A percentile compares a stretch with the other conserved stretches of the same genome.
These are phyloP conservation scores for Tripidium arundinaceum DNA, from an alignment of 202 grass and related monocot genomes.

Conservation along the genomic window DNA sequence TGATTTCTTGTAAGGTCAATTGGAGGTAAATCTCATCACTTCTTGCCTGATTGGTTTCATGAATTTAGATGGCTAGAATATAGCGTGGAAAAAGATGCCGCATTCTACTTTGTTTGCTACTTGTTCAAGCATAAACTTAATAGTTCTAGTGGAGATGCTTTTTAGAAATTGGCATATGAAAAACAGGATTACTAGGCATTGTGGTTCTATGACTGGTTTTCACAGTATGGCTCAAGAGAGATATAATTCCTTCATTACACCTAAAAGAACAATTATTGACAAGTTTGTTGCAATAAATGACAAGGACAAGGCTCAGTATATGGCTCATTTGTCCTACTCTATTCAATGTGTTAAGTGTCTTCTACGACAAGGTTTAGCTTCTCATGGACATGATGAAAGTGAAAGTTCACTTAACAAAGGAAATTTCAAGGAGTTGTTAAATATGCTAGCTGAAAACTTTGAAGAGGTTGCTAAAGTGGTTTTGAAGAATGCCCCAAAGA, in stretches of 20 bases:
- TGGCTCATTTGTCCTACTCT: neutral
- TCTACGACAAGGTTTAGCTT: too few relatives aligned
- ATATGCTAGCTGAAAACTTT: too few relatives aligned
- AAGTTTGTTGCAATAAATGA: neutral
- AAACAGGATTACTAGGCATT: neutral
- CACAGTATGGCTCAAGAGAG: neutral
- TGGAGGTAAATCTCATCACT: neutral
- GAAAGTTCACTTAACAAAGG: too few relatives aligned
- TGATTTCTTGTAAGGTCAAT: neutral
- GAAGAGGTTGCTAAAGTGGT: too few relatives aligned
- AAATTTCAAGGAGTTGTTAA: too few relatives aligned
- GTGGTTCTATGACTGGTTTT: neutral
- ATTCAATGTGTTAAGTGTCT: neutral
- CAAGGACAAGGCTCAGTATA: neutral
- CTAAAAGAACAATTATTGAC: neutral
- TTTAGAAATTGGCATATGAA: too few relatives aligned
- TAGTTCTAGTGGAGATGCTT: too few relatives aligned
- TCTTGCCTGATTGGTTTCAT: neutral
- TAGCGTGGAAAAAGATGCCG: neutral
- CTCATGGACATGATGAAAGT: too few relatives aligned
- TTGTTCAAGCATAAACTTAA: too few relatives aligned
- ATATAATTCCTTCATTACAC: neutral
- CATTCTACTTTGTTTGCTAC: neutral
- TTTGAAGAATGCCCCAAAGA: neutral
- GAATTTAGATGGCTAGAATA: neutral